phyloP scores from a whole-genome alignment of 495 filamentous ascomycete genomes.

The Aspergillus haitiensis region DNA sequence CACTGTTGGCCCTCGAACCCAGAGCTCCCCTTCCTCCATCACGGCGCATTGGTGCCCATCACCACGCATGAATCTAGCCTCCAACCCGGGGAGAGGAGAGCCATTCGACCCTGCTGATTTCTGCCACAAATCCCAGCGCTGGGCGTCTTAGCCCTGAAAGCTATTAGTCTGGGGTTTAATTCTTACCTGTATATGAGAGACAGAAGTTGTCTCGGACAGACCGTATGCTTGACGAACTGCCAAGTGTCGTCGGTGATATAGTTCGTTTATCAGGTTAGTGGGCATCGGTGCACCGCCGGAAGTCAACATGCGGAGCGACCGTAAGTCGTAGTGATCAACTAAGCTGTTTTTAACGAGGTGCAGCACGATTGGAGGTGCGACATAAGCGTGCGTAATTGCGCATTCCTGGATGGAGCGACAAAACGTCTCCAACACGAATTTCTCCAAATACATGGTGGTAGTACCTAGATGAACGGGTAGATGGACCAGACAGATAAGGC shows the following conservation, averaged over 20 bases:
- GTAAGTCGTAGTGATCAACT: slow-evolving; percentile 69
- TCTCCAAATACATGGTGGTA: slow-evolving; percentile 63
- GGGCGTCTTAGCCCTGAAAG: background rate
- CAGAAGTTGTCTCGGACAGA: slow-evolving; percentile 63
- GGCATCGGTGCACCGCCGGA: slow-evolving; percentile 81
- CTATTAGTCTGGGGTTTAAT: background rate
- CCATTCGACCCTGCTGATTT: slow-evolving; percentile 7
- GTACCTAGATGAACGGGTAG: slow-evolving; percentile 59
- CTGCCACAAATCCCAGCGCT: slow-evolving; percentile 14
- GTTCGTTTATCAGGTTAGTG: slow-evolving; percentile 67
- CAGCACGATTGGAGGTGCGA: slow-evolving; percentile 77
- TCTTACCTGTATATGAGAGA: slow-evolving; percentile 45
- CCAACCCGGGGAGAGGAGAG: slow-evolving; percentile 29
- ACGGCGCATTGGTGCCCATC: background rate
- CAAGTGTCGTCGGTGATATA: slow-evolving; percentile 65
- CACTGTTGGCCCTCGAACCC: slow-evolving; percentile 55
- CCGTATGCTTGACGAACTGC: slow-evolving; percentile 75
- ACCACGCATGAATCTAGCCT: background rate
- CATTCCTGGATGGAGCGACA: slow-evolving; percentile 65
- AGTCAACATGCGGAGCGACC: slow-evolving; percentile 68
- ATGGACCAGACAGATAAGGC: slow-evolving; percentile 54
- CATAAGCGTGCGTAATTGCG: slow-evolving; percentile 67
- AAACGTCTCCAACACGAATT: slow-evolving; percentile 70
- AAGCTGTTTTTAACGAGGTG: slow-evolving; percentile 68
- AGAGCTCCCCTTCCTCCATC: slow-evolving; percentile 46